Conservation (phyloP, 441 rosid species). For the Euphorbia celastroides region DNA sequence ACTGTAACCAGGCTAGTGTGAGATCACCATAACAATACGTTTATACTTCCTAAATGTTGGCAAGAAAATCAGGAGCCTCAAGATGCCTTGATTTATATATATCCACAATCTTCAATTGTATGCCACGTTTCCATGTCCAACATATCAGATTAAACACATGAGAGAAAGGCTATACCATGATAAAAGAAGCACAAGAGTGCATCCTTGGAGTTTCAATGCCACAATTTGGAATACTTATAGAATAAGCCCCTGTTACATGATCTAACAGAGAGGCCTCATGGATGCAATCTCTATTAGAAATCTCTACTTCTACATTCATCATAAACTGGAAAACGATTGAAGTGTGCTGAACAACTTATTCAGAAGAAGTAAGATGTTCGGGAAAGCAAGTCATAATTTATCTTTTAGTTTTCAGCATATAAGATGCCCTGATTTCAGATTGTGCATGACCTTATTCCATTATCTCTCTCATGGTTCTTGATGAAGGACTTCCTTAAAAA, state of each 20-base stretch:
- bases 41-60: too few relatives aligned
- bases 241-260: too few relatives aligned
- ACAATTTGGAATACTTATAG: not conserved
- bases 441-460: not conserved
- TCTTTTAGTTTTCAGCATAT: not conserved
- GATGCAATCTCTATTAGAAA: too few relatives aligned
- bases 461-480: not conserved
- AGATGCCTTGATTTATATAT: not conserved
- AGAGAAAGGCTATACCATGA: slow-evolving; percentile 2
- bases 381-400: not conserved
- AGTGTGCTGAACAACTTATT: not conserved
- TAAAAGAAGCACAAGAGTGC: not conserved
- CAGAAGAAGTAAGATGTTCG: not conserved
- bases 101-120: not conserved
- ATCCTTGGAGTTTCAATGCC: not conserved
- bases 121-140: not conserved
- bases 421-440: not conserved
- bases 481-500: not conserved
- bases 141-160: not conserved
- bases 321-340: too few relatives aligned
- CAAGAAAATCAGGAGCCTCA: not conserved
- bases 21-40: too few relatives aligned
- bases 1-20: not conserved
- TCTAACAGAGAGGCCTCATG: too few relatives aligned
- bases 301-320: too few relatives aligned